Base-by-base conservation (phyloP, 116 monocot genomes). In the Posidonia oceanica region DNA sequence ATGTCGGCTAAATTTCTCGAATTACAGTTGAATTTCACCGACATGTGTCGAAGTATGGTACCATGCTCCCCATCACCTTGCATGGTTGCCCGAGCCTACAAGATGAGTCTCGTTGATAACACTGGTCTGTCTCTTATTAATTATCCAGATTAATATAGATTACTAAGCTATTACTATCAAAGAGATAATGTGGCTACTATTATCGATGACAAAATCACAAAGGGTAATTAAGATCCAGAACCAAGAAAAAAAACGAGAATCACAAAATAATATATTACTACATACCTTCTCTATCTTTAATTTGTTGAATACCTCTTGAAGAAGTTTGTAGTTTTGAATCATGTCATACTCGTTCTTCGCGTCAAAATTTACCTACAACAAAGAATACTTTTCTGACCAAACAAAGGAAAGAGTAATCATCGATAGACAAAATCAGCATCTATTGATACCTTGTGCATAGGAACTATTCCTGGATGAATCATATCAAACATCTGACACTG, bases 401-500 rank as follows among this genome's bases (percentile, higher is more conserved):
- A 58, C n/a, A 11, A 13, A 14, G 29, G 6, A 51, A 2, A 71
- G 2, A 22, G 0, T 21, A 71, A 23, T 4, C 18, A 61, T 71
- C n/a, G 14, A 61, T 42, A 59, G 59, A n/a, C 1, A 57, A 58
- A 57, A 39, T 52, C 4, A 41, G 5, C 16, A 44, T 17, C 38
- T 39, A 16, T 54, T 7, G 40, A 53, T 67, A 88, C 95, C 88
- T 91, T 95, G 80, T 95, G 95, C 88, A 95, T 95, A 4, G 95
- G 86, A 63, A 95, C 95, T 68, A 91, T 71, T 48, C 84, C 88
- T 18, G 88, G 91, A 71, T 88, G 91, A 67, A 86, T 74, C 86
- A 91, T 86, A 72, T 95, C 95, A 86, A 95, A 84, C 91, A 95
- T 81, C 76, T 91, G 95, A 71, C 95, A 95, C 48, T 95, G 95